phyloP scores from a whole-genome alignment of 2,329 filamentous ascomycete species.

The Ampelomyces quisqualis region DNA sequence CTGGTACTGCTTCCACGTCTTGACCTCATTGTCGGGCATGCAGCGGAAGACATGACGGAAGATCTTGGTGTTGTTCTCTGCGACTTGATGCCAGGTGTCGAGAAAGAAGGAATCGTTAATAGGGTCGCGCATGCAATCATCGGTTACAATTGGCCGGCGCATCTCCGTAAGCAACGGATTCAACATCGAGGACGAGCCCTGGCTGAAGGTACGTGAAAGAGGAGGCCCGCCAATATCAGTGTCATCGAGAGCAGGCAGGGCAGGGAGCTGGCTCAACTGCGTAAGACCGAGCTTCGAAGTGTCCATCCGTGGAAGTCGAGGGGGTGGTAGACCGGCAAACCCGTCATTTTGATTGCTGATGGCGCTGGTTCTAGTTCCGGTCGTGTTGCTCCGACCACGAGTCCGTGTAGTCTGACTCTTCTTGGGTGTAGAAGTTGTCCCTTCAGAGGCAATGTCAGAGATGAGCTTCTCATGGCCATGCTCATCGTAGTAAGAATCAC shows the following conservation, averaged over 20 bases:
- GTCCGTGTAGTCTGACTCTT: conserved; percentile 44
- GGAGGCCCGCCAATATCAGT: conserved; percentile 78
- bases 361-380: conserved; percentile 32
- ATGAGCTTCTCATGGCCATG: conserved; percentile 70
- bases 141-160: conserved; percentile 70
- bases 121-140: conserved; percentile 94
- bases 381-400: conserved; percentile 36
- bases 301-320: conserved; percentile 59
- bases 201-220: conserved; percentile 54
- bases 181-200: conserved; percentile 51
- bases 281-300: conserved; percentile 69
- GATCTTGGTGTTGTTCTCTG: conserved; percentile 92
- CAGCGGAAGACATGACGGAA: conserved; percentile 93
- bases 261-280: conserved; percentile 67
- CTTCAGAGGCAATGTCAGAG: conserved; percentile 63
- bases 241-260: conserved; percentile 70
- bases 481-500: conserved; percentile 69
- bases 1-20: conserved; percentile 89
- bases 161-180: conserved; percentile 64
- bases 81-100: conserved; percentile 82
- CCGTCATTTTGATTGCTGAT: conserved; percentile 34
- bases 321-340: conserved; percentile 60
- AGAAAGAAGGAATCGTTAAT: conserved; percentile 79
- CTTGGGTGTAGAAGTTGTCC: conserved; percentile 51
- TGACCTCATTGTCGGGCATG: conserved; percentile 94